A percentile compares a stretch with the other conserved stretches of the same genome.
Conservation (phyloP, 2,329 filamentous ascomycete species). For the Stenocarpella maydis region DNA sequence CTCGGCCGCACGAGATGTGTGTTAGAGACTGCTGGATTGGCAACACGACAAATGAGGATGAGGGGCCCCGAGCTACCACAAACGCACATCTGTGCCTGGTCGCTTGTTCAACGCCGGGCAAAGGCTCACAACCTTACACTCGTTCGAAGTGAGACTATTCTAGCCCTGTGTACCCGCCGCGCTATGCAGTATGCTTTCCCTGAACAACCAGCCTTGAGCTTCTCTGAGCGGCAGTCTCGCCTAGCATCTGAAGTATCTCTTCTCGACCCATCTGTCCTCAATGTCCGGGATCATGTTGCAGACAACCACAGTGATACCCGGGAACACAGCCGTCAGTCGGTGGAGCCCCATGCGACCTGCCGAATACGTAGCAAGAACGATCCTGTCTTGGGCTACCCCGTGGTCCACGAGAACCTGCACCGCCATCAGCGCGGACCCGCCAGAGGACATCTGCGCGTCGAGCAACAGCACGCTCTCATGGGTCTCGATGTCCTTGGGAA, state of each 20-base stretch:
- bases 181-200: constrained; percentile 28
- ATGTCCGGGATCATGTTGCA: constrained; percentile 82
- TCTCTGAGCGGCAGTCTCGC: neutral
- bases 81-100: too few species aligned
- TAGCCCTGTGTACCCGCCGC: neutral
- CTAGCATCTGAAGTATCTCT: constrained; percentile 88
- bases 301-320: constrained; percentile 85
- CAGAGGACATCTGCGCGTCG: constrained; percentile 94
- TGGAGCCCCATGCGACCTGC: constrained; percentile 86
- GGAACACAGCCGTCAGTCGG: constrained; percentile 86
- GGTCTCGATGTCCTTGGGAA: constrained; percentile 75
- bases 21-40: too few species aligned
- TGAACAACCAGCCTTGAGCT: neutral
- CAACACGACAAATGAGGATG: too few species aligned
- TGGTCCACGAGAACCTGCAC: constrained; percentile 96
- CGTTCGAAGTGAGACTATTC: neutral
- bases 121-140: neutral
- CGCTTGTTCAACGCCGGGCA: neutral
- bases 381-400: constrained; percentile 82
- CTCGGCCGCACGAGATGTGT: constrained; percentile 3
- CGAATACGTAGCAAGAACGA: constrained; percentile 93
- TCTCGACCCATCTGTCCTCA: constrained; percentile 90
- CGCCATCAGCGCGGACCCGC: constrained; percentile 88
- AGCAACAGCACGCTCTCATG: constrained; percentile 86
- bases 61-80: too few species aligned